Conservation (phyloP, 2,329 filamentous ascomycete genomes). For the Epichloe sp. region DNA sequence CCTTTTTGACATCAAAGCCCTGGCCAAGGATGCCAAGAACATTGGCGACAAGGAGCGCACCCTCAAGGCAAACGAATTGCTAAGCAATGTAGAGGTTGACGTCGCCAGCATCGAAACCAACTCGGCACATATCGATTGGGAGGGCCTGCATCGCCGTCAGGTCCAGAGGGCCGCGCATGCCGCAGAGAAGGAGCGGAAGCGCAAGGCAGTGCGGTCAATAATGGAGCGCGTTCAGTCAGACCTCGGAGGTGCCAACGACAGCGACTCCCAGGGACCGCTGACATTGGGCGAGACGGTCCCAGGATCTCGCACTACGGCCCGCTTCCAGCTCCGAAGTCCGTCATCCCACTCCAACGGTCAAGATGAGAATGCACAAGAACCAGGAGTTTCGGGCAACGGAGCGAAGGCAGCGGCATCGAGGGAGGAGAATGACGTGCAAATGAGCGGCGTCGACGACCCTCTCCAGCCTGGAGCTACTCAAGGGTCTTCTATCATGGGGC, state of each 20-base stretch:
- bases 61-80: constrained; percentile 80
- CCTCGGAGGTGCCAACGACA: constrained; percentile 34
- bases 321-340: constrained; percentile 43
- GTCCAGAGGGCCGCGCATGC: constrained; percentile 47
- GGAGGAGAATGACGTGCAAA: constrained; percentile 42
- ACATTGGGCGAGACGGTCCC: constrained; percentile 53
- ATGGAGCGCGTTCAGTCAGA: constrained; percentile 38
- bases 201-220: constrained; percentile 44
- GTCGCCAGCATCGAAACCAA: constrained; percentile 62
- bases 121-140: constrained; percentile 60
- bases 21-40: constrained; percentile 74
- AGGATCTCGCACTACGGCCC: constrained; percentile 34
- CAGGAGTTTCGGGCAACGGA: constrained; percentile 41
- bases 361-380: constrained; percentile 16
- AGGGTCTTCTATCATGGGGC: constrained; percentile 32
- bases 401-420: not conserved
- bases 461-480: constrained; percentile 31
- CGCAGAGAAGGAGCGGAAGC: constrained; percentile 50
- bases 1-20: constrained; percentile 68
- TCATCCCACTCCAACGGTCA: constrained; percentile 52
- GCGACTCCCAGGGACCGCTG: constrained; percentile 42
- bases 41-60: constrained; percentile 72
- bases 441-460: constrained; percentile 42
- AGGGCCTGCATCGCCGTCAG: constrained; percentile 66
- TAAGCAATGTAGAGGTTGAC: constrained; percentile 90